phyloP scores from a whole-genome alignment of 176 grass and related monocot genomes.

The Dactylis glomerata region DNA sequence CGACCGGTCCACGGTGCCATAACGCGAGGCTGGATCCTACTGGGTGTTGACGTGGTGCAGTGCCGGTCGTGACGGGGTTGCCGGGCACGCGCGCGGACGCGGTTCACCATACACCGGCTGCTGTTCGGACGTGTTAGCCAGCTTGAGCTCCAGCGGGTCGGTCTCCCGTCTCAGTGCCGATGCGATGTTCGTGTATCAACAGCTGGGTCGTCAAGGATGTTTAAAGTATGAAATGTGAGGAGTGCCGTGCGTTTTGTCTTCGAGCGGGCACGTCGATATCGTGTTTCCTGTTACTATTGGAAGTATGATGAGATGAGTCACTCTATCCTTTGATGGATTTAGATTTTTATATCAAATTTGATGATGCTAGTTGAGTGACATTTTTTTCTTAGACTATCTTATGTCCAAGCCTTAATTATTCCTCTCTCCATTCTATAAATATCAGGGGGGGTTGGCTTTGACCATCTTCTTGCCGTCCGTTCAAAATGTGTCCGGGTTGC shows the following conservation, averaged over 20 bases:
- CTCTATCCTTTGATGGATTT: neutral
- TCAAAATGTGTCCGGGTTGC: no score
- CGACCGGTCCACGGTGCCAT: neutral
- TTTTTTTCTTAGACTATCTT: no score
- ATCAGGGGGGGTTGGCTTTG: no score
- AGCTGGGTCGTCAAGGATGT: neutral
- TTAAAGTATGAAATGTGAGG: neutral
- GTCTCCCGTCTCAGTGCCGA: no score
- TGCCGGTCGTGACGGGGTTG: neutral
- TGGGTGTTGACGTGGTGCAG: neutral
- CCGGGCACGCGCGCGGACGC: neutral
- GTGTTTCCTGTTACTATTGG: neutral
- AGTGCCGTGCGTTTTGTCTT: neutral
- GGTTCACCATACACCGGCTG: neutral
- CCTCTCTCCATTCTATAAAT: no score
- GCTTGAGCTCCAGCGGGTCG: no score
- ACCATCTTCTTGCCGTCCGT: no score
- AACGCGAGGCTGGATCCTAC: neutral
- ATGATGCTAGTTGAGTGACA: no score
- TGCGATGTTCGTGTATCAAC: neutral
- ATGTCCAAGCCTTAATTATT: no score
- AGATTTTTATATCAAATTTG: no score
- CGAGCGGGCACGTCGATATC: neutral
- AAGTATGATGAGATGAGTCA: neutral
- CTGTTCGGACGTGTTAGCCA: no score